These are phyloP conservation scores for Stentor coeruleus DNA, from an alignment of 73 alveolate genomes.

Conservation along the genomic window DNA sequence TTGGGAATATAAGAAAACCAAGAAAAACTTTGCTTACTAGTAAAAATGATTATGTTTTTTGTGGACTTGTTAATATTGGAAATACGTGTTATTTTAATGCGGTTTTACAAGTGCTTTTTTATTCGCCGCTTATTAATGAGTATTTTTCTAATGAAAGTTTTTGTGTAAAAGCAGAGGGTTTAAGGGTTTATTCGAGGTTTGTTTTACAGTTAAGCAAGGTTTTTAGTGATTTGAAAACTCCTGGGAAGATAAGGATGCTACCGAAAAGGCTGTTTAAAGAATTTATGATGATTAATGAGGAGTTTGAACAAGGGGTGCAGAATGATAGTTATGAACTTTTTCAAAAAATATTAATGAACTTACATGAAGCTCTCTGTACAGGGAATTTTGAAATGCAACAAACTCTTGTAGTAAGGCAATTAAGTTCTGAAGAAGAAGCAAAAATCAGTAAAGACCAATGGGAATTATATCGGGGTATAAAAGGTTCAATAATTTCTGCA, in stretches of 20 bases:
- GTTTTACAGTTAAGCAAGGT: background rate
- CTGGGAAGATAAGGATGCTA: background rate
- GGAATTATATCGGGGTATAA: background rate
- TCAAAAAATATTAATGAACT: background rate
- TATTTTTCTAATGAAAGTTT: background rate
- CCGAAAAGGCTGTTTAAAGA: background rate
- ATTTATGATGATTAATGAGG: background rate
- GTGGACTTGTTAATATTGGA: background rate
- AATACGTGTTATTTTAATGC: background rate
- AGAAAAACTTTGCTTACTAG: background rate
- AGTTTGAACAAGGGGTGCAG: background rate
- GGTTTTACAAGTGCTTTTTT: background rate
- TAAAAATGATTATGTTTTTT: no score
- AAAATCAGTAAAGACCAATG: background rate
- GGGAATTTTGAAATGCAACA: background rate
- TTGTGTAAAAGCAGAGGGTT: background rate
- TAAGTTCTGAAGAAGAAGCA: background rate
- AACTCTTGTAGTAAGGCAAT: background rate
- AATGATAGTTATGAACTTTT: background rate
- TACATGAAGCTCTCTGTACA: background rate
- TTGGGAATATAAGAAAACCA: background rate
- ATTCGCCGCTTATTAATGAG: background rate
- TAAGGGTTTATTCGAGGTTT: no score
- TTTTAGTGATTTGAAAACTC: background rate
- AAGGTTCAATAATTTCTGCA: background rate